Conservation (phyloP, 768 basidiomycete genomes). For the Mycena kentingensis region DNA sequence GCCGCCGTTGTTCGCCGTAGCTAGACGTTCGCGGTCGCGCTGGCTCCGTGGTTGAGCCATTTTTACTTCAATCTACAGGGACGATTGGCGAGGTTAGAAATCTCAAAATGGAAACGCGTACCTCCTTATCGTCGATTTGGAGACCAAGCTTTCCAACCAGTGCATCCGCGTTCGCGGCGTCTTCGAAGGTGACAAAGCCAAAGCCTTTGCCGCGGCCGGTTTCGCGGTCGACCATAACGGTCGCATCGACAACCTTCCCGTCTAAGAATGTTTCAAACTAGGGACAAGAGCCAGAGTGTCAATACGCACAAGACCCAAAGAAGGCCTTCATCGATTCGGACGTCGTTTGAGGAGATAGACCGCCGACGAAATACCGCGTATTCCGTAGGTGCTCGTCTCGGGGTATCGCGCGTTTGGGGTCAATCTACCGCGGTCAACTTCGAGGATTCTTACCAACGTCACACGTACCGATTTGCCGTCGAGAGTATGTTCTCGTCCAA, state of each 20-base stretch:
- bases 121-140: constrained; percentile 76
- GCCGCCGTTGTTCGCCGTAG: too few species aligned
- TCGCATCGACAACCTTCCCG: constrained; percentile 81
- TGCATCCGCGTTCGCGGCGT: constrained; percentile 62
- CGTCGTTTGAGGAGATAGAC: constrained; percentile 66
- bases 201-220: constrained; percentile 78
- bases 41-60: constrained; percentile 73
- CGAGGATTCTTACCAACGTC: background rate
- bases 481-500: constrained; percentile 65
- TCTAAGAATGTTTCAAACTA: constrained; percentile 21
- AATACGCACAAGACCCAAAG: constrained; percentile 51
- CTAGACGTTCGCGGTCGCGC: constrained; percentile 53
- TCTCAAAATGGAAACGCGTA: constrained; percentile 30
- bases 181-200: constrained; percentile 82
- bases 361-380: constrained; percentile 82
- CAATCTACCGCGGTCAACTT: constrained; percentile 67
- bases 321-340: constrained; percentile 71
- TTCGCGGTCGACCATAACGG: constrained; percentile 84
- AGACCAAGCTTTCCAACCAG: constrained; percentile 69
- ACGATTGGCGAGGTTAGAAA: background rate
- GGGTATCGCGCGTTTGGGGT: constrained; percentile 86
- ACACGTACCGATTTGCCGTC: constrained; percentile 74
- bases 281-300: background rate
- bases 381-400: constrained; percentile 76
- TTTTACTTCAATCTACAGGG: constrained; percentile 78